phyloP scores from a whole-genome alignment of 306 rosid species.

The Vachellia collinsii region DNA sequence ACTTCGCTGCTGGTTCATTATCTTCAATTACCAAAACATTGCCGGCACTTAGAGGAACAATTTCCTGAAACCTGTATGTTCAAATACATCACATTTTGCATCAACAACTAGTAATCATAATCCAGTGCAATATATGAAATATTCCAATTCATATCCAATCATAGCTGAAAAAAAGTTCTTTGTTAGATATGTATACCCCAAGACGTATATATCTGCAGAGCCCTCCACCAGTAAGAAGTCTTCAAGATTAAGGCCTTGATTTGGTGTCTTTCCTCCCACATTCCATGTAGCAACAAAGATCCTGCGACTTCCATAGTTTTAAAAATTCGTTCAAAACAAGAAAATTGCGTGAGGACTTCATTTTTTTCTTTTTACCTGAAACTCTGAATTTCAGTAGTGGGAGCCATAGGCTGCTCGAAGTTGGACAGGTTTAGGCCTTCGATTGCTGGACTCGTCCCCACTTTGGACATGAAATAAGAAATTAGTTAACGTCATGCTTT shows the following conservation, averaged over 20 bases:
- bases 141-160: background rate
- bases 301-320: constrained; percentile 45
- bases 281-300: constrained; percentile 92
- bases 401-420: constrained; percentile 60
- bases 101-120: background rate
- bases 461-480: constrained; percentile 51
- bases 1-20: constrained; percentile 93
- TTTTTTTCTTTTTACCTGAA: constrained; percentile 52
- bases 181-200: constrained; percentile 56
- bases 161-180: background rate
- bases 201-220: constrained; percentile 75
- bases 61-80: constrained; percentile 82
- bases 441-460: constrained; percentile 65
- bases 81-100: background rate
- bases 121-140: background rate
- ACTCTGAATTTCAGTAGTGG: constrained; percentile 54
- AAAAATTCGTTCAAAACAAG: background rate
- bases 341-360: background rate
- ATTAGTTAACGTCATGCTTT: constrained; percentile 12
- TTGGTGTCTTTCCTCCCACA: constrained; percentile 88
- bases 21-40: constrained; percentile 87
- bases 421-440: constrained; percentile 73
- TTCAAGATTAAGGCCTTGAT: constrained; percentile 75
- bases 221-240: constrained; percentile 87
- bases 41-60: constrained; percentile 92